These are phyloP conservation scores for Flaveria bidentis DNA, from an alignment of 129 eudicot species.

Conservation along the genomic window DNA sequence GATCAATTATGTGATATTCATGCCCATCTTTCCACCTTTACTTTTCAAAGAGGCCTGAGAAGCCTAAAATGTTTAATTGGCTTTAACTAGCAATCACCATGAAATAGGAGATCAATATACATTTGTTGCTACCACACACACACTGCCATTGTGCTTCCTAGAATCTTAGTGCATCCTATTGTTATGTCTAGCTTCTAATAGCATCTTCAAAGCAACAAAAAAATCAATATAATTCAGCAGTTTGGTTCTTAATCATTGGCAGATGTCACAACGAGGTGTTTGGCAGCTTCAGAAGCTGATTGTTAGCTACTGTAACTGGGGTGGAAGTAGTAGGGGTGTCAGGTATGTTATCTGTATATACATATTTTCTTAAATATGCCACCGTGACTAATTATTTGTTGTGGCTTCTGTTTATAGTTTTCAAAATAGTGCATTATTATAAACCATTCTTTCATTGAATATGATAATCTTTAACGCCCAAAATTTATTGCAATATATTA, in stretches of 20 bases:
- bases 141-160: background rate
- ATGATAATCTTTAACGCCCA: background rate
- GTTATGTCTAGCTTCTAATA: background rate
- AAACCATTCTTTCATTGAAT: background rate
- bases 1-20: background rate
- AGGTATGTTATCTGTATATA: constrained; percentile 41
- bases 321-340: constrained; percentile 90
- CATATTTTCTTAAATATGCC: background rate
- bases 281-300: constrained; percentile 81
- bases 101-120: background rate
- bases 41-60: too few species aligned
- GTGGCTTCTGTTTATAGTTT: background rate
- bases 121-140: constrained; percentile 7
- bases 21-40: background rate
- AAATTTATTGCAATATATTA: background rate
- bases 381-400: background rate
- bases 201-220: background rate
- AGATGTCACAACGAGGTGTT: constrained; percentile 81
- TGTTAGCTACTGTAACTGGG: constrained; percentile 81
- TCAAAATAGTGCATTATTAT: background rate
- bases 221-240: constrained; percentile 4
- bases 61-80: background rate
- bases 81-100: background rate
- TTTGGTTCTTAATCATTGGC: constrained; percentile 11
- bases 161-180: background rate